These are phyloP conservation scores for Chlorella ohadii DNA, from an alignment of 139 green algal species.

Conservation along the genomic window DNA sequence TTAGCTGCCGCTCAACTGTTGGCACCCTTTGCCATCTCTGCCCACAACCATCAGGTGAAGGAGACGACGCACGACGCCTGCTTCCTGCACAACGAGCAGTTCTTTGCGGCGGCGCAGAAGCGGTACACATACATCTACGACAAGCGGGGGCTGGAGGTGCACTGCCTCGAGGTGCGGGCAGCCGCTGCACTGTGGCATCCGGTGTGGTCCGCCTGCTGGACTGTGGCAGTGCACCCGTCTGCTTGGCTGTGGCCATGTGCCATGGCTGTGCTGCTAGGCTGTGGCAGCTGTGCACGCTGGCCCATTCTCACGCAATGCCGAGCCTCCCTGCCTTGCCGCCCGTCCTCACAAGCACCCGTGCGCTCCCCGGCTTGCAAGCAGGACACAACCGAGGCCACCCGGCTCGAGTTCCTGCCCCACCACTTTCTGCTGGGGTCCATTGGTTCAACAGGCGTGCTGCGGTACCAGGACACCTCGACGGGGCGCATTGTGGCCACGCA, in stretches of 20 bases:
- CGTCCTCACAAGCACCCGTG: background rate
- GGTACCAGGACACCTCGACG: slow-evolving; percentile 96
- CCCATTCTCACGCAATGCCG: no score
- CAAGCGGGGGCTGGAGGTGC: slow-evolving; percentile 95
- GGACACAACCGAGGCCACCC: slow-evolving; percentile 63
- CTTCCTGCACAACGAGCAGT: slow-evolving; percentile 97
- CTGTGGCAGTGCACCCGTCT: no score
- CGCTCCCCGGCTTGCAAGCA: slow-evolving; percentile 1
- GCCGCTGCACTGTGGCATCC: no score
- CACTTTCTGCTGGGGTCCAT: slow-evolving; percentile 95
- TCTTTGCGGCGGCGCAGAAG: slow-evolving; percentile 96
- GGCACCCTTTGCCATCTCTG: no score
- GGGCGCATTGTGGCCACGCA: slow-evolving; percentile 89
- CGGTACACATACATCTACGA: slow-evolving; percentile 99
- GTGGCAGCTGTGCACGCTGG: no score
- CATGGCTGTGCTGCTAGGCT: no score
- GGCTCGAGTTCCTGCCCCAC: slow-evolving; percentile 94
- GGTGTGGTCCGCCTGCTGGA: background rate
- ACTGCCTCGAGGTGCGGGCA: slow-evolving; percentile 83
- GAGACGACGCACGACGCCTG: slow-evolving; percentile 88
- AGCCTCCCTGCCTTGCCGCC: background rate
- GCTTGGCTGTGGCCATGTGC: no score
- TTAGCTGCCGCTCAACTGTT: no score
- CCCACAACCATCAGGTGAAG: slow-evolving; percentile 65
- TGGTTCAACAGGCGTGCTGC: slow-evolving; percentile 81